Evolutionary conservation across 1,284 basidiomycete genomes (phyloP), one percentile per base, ranked within the genome.

Genomic region (Tylopilus orsonianus): DNA sequence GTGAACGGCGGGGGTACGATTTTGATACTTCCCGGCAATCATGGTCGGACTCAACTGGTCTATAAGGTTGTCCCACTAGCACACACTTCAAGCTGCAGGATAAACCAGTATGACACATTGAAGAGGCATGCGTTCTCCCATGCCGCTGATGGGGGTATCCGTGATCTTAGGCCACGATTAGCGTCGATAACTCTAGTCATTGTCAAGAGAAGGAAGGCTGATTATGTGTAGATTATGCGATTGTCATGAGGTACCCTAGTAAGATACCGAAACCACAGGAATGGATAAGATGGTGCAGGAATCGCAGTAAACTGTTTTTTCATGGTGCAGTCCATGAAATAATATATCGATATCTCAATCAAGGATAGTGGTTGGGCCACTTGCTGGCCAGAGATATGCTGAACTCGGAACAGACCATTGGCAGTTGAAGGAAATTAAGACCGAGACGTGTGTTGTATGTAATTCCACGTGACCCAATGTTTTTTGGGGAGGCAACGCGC

Each of bases 401-500:
- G 19, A 29, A 20, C 32, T 35, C 14, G 5, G n/a, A 26, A 44
- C 10, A 30, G 12, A 47, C 16, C 6, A 10, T 30, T 44, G 52
- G 46, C 48, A 32, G 23, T 14, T 29, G 23, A 40, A 46, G 26
- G 44, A 38, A 33, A 41, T 10, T 24, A n/a, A 41, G 29, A 29
- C 36, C 30, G 40, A 50, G 39, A 47, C 46, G 20, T 42, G 2
- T 45, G 43, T 41, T 46, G 14, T 54, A 66, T 54, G 58, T 66
- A 65, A 56, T 30, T 26, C 1, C 62, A 64, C 62, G 62, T 64
- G 62, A 68, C 47, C 44, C 16, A 27, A 47, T 53, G 35, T 60
- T 66, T 67, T 64, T 63, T 39, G 61, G 64, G 62, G 60, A 53
- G 48, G 41, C 53, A 50, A 46, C 40, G 48, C 52, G 27, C 41